Evolutionary conservation across 768 basidiomycete genomes (phyloP).

Genomic region (Lactifluus echinatus): DNA sequence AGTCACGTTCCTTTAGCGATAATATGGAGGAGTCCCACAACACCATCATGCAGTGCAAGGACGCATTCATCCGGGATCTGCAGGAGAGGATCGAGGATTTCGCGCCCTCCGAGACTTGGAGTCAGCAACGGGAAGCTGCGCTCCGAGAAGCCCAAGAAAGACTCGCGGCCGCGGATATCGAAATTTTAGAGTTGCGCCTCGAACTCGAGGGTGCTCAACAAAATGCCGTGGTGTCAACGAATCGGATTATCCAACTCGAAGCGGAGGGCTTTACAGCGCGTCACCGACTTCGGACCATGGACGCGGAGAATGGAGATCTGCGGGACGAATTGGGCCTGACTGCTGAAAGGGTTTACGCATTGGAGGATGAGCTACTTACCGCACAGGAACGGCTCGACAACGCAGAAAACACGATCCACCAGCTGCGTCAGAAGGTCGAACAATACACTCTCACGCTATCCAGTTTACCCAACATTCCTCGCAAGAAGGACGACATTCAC

Average conservation of each 20-base stretch:
- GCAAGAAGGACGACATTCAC: background rate
- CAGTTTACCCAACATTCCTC: background rate
- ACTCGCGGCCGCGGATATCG: constrained; percentile 15
- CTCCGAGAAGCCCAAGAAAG: constrained; percentile 13
- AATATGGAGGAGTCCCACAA: constrained; percentile 16
- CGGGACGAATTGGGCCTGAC: constrained; percentile 6
- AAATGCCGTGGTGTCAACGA: constrained; percentile 18
- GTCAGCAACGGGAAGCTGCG: constrained; percentile 4
- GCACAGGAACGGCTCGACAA: constrained; percentile 4
- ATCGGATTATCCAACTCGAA: constrained; percentile 21
- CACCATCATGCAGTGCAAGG: constrained; percentile 16
- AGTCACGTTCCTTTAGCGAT: constrained; percentile 13
- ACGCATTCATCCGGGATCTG: constrained; percentile 19
- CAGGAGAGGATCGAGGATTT: constrained; percentile 11
- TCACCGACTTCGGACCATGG: constrained; percentile 1
- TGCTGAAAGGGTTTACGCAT: constrained; percentile 1
- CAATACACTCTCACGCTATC: background rate
- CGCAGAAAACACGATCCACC: constrained; percentile 1
- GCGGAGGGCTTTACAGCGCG: constrained; percentile 8
- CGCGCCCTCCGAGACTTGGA: background rate
- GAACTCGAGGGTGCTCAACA: constrained; percentile 18
- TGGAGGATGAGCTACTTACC: constrained; percentile 13
- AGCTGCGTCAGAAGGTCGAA: constrained; percentile 14
- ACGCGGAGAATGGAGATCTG: constrained; percentile 12
- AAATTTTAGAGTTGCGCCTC: constrained; percentile 17